These are phyloP conservation scores for Blastobotrys robertii DNA, from an alignment of 805 yeast species.

Conservation along the genomic window DNA sequence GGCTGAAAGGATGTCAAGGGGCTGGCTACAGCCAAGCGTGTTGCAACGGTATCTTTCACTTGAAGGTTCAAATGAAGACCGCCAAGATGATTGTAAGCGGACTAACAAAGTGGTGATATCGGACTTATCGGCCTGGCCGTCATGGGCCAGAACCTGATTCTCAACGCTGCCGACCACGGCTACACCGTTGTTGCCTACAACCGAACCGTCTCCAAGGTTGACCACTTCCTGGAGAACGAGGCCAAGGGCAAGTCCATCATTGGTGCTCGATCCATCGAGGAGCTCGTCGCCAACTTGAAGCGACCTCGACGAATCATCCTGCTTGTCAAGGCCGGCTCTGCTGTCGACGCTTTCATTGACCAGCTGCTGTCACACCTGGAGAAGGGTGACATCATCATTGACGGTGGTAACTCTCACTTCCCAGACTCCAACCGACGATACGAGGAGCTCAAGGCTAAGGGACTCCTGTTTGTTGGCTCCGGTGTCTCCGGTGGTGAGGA, in stretches of 20 bases:
- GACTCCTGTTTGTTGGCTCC: conserved; percentile 88
- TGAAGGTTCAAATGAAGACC: no score
- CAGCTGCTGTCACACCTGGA: conserved; percentile 87
- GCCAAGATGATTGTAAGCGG: conserved; percentile 26
- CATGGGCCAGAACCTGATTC: conserved; percentile 93
- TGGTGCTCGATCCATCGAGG: conserved; percentile 90
- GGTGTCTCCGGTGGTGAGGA: conserved; percentile 99
- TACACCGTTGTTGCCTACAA: conserved; percentile 96
- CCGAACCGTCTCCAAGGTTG: conserved; percentile 96
- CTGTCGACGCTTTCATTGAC: conserved; percentile 86
- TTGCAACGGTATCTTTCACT: background rate
- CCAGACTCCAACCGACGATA: conserved; percentile 97
- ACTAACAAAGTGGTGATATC: conserved; percentile 57
- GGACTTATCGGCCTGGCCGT: conserved; percentile 99
- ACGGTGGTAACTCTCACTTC: conserved; percentile 99
- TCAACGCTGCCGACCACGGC: conserved; percentile 98
- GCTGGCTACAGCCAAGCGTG: background rate
- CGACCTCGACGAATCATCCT: conserved; percentile 93
- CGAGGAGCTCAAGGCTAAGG: conserved; percentile 79
- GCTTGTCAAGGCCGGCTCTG: conserved; percentile 92
- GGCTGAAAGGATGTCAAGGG: background rate
- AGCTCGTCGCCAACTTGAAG: conserved; percentile 79
- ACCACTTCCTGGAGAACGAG: conserved; percentile 84
- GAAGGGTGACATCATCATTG: conserved; percentile 95
- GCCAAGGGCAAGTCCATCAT: conserved; percentile 93